Base-by-base conservation (phyloP, 2,329 filamentous ascomycete species). In the Scopulariopsis brevicaulis region DNA sequence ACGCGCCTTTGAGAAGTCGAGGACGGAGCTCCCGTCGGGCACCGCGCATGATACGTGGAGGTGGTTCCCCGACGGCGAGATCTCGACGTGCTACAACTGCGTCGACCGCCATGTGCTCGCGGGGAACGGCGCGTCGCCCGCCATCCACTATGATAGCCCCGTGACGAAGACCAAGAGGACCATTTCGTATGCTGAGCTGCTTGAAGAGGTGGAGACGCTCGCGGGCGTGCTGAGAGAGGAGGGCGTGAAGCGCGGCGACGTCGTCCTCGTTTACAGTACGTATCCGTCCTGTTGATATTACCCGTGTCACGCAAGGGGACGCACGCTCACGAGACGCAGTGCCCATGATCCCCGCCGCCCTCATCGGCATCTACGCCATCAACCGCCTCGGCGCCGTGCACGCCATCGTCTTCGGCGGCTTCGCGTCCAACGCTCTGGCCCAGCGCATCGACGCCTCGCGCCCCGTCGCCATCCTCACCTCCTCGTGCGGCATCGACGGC, bases 81-180 rank as follows among this genome's bases (percentile, higher is more conserved):
- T 97, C 64, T 94, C 88, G 46, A 96, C 90, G 0, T 90, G 88
- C 64, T 96, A 90, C 76, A 97, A 96, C 69, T 95, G 90, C 68
- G 76, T 96, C 15, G 91, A 96, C 71, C 80, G 92, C 15, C 92
- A 96, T 71, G 90, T 96, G n/a, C 74, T 81, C 40, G 83, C 82
- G 6, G 90, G 92, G n/a, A 77, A 85, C 63, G 91, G 91, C 15
- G 78, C 86, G 53, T 74, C 80, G 55, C 78, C 85, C 0, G 93
- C 92, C 24, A 87, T 97, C 59, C 83, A 88, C 64, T 96, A 89
- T 78, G 92, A 96, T 69, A 93, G 87, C 63, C 90, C 92, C 2
- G 91, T 96, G 11, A 90, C 89, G 1, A 77, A 79, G 1, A 78
- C 78, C 10, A 90, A 91, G 69, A 79, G 86, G 70, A 83, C 78